A percentile compares a stretch with the other conserved stretches of the same genome.
These are phyloP conservation scores for Candida arabinofermentans DNA, from an alignment of 805 yeast genomes.

Conservation along the genomic window DNA sequence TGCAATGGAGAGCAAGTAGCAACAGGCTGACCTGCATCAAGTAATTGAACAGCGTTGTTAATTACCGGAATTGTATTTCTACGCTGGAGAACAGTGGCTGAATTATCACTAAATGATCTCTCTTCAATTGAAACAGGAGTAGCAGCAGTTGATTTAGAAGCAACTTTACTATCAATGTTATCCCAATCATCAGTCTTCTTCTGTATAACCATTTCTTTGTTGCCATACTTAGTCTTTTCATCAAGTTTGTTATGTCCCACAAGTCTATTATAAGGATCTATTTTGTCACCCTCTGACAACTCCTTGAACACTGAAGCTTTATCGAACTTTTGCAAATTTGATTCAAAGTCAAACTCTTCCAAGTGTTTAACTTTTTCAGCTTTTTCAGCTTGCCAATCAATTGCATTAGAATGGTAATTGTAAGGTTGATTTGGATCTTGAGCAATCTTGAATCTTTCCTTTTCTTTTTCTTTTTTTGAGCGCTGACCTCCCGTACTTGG, in stretches of 20 bases:
- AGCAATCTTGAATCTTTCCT: slow-evolving; percentile 10
- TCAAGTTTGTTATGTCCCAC: slow-evolving; percentile 67
- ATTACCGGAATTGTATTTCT: slow-evolving; percentile 15
- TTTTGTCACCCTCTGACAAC: slow-evolving; percentile 58
- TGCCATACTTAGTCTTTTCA: slow-evolving; percentile 52
- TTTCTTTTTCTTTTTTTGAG: slow-evolving; percentile 15
- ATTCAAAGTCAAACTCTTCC: slow-evolving; percentile 81
- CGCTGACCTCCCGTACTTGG: slow-evolving; percentile 13
- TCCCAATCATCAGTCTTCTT: slow-evolving; percentile 54
- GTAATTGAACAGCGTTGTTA: slow-evolving; percentile 12
- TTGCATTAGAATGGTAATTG: slow-evolving; percentile 25
- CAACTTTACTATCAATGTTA: slow-evolving; percentile 13
- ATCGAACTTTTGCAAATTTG: slow-evolving; percentile 77
- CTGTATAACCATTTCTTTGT: slow-evolving; percentile 71
- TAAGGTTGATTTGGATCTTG: slow-evolving; percentile 20
- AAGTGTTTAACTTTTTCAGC: slow-evolving; percentile 42
- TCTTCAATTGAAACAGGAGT: slow-evolving; percentile 6
- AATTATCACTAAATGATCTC: slow-evolving; percentile 20
- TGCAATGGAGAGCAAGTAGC: slow-evolving; percentile 77
- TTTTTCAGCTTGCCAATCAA: slow-evolving; percentile 47
- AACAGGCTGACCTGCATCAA: slow-evolving; percentile 29
- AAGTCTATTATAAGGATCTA: slow-evolving; percentile 56
- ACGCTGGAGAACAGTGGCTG: slow-evolving; percentile 13
- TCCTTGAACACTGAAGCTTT: slow-evolving; percentile 77
- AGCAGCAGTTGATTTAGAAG: neutral